Conservation (phyloP, 768 basidiomycete species). For the Calocybe cyanea region DNA sequence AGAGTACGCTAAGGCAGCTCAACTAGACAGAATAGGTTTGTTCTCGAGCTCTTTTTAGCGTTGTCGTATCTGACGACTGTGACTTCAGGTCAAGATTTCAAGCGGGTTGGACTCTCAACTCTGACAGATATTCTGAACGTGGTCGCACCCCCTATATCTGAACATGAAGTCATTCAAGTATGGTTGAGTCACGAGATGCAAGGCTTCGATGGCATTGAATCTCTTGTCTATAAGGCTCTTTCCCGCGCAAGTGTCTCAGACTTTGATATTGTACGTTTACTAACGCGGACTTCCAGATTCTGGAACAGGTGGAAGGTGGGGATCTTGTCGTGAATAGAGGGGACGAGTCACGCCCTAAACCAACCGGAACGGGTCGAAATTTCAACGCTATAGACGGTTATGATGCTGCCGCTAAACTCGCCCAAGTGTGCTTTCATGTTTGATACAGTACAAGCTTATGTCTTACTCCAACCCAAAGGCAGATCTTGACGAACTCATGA, state of each 20-base stretch:
- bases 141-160: conserved; percentile 96
- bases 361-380: conserved; percentile 52
- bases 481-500: conserved; percentile 72
- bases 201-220: conserved; percentile 94
- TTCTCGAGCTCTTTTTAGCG: conserved; percentile 9
- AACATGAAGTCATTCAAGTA: conserved; percentile 96
- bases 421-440: conserved; percentile 50
- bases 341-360: conserved; percentile 69
- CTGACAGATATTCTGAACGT: conserved; percentile 91
- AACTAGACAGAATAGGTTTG: conserved; percentile 86
- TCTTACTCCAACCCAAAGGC: conserved; percentile 41
- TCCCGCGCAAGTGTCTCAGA: conserved; percentile 52
- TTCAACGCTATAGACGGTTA: conserved; percentile 83
- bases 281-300: conserved; percentile 46
- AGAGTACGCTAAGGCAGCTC: conserved; percentile 84
- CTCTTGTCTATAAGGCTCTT: conserved; percentile 86
- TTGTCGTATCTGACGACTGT: conserved; percentile 3
- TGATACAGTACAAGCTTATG: too few species aligned
- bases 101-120: conserved; percentile 81
- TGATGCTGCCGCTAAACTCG: conserved; percentile 77
- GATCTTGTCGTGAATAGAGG: conserved; percentile 87
- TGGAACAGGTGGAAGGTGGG: conserved; percentile 94
- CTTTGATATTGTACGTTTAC: background rate
- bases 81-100: conserved; percentile 63
- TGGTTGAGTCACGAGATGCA: conserved; percentile 96